Evolutionary conservation across 495 filamentous ascomycete genomes (phyloP).

Genomic region (Acidomyces sp.): DNA sequence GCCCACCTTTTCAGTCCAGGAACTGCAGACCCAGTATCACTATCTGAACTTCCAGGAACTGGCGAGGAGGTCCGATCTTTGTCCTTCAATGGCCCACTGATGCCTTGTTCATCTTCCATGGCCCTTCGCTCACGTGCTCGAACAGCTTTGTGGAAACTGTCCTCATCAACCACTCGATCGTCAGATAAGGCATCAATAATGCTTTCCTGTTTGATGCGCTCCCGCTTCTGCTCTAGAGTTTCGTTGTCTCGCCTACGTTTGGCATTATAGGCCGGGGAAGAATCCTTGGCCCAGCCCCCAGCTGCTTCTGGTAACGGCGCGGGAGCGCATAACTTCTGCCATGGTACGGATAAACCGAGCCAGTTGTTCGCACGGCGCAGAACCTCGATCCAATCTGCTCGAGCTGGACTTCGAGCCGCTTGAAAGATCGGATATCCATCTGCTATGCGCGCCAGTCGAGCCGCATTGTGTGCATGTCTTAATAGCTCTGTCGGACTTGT

Average conservation of each 20-base stretch:
- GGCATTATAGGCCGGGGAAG: not conserved
- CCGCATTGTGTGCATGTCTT: conserved; percentile 66
- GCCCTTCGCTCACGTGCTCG: conserved; percentile 43
- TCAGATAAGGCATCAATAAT: conserved; percentile 52
- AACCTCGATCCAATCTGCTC: conserved; percentile 69
- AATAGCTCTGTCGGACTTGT: conserved; percentile 59
- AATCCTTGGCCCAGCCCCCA: conserved; percentile 18
- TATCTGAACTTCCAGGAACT: conserved; percentile 13
- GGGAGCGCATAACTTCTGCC: conserved; percentile 60
- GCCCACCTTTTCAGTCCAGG: conserved; percentile 47
- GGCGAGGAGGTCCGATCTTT: not conserved
- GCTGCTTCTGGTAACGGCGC: conserved; percentile 42
- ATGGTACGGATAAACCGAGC: conserved; percentile 46
- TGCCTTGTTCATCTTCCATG: conserved; percentile 34
- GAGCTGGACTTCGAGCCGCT: conserved; percentile 53
- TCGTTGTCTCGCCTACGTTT: conserved; percentile 32
- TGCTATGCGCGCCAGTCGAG: conserved; percentile 55
- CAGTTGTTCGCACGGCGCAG: conserved; percentile 51
- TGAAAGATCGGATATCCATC: conserved; percentile 74
- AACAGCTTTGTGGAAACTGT: conserved; percentile 47
- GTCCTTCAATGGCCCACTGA: conserved; percentile 17
- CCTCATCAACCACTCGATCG: conserved; percentile 51
- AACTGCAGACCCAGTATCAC: conserved; percentile 5
- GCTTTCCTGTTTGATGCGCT: conserved; percentile 48
- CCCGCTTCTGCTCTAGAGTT: conserved; percentile 36